phyloP scores from a whole-genome alignment of 2,329 filamentous ascomycete species.

The Nemania abortiva region DNA sequence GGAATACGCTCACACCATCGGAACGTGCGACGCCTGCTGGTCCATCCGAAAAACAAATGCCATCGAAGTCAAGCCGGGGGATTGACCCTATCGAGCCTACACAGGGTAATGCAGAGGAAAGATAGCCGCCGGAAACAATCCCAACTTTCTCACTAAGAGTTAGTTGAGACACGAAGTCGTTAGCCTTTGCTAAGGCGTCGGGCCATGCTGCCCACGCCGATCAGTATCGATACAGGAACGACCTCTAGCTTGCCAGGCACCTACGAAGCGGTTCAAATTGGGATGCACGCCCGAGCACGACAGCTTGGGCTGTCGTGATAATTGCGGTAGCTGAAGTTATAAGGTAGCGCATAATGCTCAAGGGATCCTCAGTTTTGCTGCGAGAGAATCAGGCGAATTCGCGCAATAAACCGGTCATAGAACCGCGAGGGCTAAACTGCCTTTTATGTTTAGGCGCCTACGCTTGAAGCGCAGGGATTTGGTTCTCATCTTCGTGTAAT shows the following conservation, averaged over 20 bases:
- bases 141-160: constrained; percentile 19
- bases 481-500: too few species aligned
- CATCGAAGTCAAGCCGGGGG: constrained; percentile 75
- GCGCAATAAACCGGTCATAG: too few species aligned
- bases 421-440: too few species aligned
- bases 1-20: constrained; percentile 85
- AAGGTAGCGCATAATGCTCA: too few species aligned
- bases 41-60: constrained; percentile 84
- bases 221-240: not conserved
- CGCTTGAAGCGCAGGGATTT: too few species aligned
- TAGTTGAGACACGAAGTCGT: constrained; percentile 15
- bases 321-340: too few species aligned
- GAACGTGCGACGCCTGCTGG: constrained; percentile 82
- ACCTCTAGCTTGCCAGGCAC: not conserved
- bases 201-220: constrained; percentile 3
- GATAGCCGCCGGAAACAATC: constrained; percentile 12
- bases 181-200: constrained; percentile 3
- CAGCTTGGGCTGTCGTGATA: constrained; percentile 15
- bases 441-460: too few species aligned
- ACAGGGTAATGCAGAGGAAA: constrained; percentile 4
- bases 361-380: too few species aligned
- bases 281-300: constrained; percentile 16
- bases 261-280: constrained; percentile 9
- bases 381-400: too few species aligned
- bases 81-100: constrained; percentile 69